A percentile compares a stretch with the other conserved stretches of the same genome.
Evolutionary conservation across 2,329 filamentous ascomycete genomes (phyloP).

Genomic region (Beauveria caledonica): DNA sequence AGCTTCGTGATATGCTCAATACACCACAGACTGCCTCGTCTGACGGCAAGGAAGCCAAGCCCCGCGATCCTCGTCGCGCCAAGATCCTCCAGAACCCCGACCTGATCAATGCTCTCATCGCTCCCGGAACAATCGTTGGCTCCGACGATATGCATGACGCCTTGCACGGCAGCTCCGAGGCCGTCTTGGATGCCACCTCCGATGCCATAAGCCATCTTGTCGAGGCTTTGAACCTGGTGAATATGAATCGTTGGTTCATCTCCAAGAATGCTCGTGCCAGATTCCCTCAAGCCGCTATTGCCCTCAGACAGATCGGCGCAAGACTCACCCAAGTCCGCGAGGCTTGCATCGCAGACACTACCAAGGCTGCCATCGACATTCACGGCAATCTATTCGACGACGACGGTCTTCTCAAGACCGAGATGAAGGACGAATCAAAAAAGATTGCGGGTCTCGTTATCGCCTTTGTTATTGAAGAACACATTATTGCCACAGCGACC

Average conservation of each 20-base stretch:
- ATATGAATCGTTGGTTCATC: slow-evolving; percentile 23
- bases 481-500: slow-evolving; percentile 21
- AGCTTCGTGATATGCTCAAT: neutral
- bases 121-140: slow-evolving; percentile 26
- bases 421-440: slow-evolving; percentile 17
- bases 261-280: slow-evolving; percentile 15
- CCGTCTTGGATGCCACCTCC: slow-evolving; percentile 17
- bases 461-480: slow-evolving; percentile 40
- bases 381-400: slow-evolving; percentile 34
- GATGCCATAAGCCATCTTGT: slow-evolving; percentile 11
- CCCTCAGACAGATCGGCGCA: slow-evolving; percentile 18
- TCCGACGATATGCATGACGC: slow-evolving; percentile 24
- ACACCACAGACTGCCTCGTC: neutral
- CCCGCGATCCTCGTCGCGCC: slow-evolving; percentile 15
- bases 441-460: slow-evolving; percentile 33
- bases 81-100: slow-evolving; percentile 25
- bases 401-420: slow-evolving; percentile 26
- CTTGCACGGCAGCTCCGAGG: slow-evolving; percentile 23
- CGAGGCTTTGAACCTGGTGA: slow-evolving; percentile 20
- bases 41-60: slow-evolving; percentile 9
- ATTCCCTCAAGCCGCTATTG: slow-evolving; percentile 16
- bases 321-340: slow-evolving; percentile 21
- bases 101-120: slow-evolving; percentile 29
- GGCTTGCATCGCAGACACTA: slow-evolving; percentile 25
- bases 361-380: slow-evolving; percentile 30